Evolutionary conservation across 305 asterid genomes (phyloP).

Genomic region (Nicotiana rustica): DNA sequence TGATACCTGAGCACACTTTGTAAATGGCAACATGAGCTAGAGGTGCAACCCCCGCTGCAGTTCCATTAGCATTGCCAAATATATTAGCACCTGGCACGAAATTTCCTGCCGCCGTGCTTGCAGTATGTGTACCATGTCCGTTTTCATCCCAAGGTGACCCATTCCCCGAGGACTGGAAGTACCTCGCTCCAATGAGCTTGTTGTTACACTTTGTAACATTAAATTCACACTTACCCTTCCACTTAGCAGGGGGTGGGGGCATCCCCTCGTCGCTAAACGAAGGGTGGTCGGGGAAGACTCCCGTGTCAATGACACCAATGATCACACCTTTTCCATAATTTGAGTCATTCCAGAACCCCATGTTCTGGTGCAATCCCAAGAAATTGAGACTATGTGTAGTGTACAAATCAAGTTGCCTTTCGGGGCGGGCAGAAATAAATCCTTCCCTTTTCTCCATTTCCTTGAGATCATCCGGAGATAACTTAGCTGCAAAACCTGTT

Average conservation of each 20-base stretch:
- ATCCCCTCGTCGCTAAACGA: constrained; percentile 58
- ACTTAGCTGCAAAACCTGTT: constrained; percentile 58
- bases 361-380: constrained; percentile 50
- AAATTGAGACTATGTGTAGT: constrained; percentile 61
- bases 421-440: constrained; percentile 48
- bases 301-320: constrained; percentile 60
- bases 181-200: constrained; percentile 64
- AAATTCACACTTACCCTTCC: constrained; percentile 67
- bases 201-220: constrained; percentile 52
- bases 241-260: constrained; percentile 66
- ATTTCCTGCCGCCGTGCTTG: constrained; percentile 65
- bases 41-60: constrained; percentile 61
- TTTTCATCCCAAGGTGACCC: constrained; percentile 41
- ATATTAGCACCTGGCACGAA: constrained; percentile 53
- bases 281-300: constrained; percentile 56
- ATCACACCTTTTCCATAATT: constrained; percentile 62
- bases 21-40: constrained; percentile 63
- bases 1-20: constrained; percentile 38
- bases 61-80: constrained; percentile 61
- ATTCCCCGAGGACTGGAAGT: constrained; percentile 14
- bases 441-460: constrained; percentile 47
- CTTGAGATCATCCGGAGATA: constrained; percentile 43
- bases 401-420: constrained; percentile 41
- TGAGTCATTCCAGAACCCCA: constrained; percentile 57
- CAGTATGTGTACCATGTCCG: constrained; percentile 68